Evolutionary conservation across 148 eudicot genomes (phyloP), one percentile per base, ranked within the genome.

Genomic region (Camellia japonica): DNA sequence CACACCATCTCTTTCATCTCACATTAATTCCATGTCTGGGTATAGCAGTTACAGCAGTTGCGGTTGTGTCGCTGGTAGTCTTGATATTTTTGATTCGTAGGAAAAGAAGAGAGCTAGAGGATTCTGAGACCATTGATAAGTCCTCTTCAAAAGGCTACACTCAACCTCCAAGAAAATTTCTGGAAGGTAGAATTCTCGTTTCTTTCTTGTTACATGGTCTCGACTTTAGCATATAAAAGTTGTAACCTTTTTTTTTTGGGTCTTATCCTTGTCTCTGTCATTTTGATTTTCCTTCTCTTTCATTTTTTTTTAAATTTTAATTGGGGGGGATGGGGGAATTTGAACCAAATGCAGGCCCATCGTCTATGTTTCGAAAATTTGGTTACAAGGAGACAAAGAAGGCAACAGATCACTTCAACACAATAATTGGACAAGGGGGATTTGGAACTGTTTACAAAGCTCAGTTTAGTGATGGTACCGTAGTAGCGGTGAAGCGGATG

Each of bases 361-460:
- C 90, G 47, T 89, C 89, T 77, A 86, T 89, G 90, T 92, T 92
- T 66, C 86, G 85, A 77, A 95, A 89, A 78, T 94, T 89, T 78
- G 87, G 87, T 86, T 94, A 88, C 81, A 97, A 85, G 85, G 99
- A 92, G 84, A 94, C 89, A 47, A 94, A 88, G 88, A 90, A 90
- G 56, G 97, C 96, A 78, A 97, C 99, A 44, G 79, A 88, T 66
- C 88, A 90, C 74, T 97, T 97, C 79, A 84, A 82, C 85, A 86
- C 90, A 19, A 80, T 90, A 64, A 92, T 92, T 83, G 98, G 98
- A 78, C 93, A 90, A 87, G 99, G 99, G 63, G 98, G 98, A 66
- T 97, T 91, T 80, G 95, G 99, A 78, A 88, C 95, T 64, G 97
- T 97, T 70, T 97, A 91, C 81, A 92, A 89, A 84, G 97, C 94